Percentiles rank a stretch among this genome's conserved stretches.
These are phyloP conservation scores for Inonotus hispidus DNA, from an alignment of 1,284 basidiomycete genomes.

Conservation along the genomic window DNA sequence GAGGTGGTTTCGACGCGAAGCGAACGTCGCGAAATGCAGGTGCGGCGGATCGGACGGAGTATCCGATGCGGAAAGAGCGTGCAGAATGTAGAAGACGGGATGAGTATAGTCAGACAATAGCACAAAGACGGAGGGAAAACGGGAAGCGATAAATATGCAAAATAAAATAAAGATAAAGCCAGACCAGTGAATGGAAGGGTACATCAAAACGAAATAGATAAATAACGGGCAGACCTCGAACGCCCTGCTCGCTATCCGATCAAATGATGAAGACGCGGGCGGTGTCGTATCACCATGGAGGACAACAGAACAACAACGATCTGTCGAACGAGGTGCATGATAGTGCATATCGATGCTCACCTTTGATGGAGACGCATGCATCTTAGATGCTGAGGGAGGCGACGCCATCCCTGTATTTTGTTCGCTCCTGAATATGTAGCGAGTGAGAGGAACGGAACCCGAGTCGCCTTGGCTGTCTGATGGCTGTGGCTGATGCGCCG, in stretches of 20 bases:
- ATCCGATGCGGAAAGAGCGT: too few relatives aligned
- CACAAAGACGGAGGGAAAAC: background rate
- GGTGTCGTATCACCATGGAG: background rate
- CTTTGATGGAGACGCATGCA: slow-evolving; percentile 64
- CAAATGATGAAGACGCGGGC: background rate
- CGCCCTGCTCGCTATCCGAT: background rate
- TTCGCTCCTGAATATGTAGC: background rate
- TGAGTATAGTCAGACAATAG: background rate
- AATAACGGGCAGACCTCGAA: background rate
- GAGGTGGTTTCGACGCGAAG: background rate
- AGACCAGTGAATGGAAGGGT: background rate
- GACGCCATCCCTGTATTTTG: slow-evolving; percentile 4
- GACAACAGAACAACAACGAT: background rate
- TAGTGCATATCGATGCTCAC: slow-evolving; percentile 28
- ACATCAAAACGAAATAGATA: background rate
- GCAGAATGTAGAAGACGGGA: background rate
- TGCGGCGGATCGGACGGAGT: background rate
- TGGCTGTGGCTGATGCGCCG: slow-evolving; percentile 1
- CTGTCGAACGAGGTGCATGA: background rate
- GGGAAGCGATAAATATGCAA: background rate
- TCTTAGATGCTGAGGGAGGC: slow-evolving; percentile 20
- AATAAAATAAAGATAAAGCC: background rate
- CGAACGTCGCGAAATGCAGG: background rate
- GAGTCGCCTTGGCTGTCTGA: background rate
- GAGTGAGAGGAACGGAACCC: background rate